Evolutionary conservation across 768 basidiomycete genomes (phyloP).

Genomic region (Inosperma sp.): DNA sequence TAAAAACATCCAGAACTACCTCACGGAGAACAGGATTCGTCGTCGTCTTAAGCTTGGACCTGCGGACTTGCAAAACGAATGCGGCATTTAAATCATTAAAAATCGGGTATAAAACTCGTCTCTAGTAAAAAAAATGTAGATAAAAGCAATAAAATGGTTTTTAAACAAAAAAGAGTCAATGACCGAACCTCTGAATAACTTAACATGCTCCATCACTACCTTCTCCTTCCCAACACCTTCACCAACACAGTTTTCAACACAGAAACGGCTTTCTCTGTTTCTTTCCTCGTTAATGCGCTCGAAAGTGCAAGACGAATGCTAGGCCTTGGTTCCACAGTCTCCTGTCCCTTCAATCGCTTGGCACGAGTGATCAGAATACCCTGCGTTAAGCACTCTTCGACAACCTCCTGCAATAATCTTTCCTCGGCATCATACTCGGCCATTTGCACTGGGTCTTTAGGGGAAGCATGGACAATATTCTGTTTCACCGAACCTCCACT

Average conservation of each 20-base stretch:
- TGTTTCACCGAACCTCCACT: slow-evolving; percentile 15
- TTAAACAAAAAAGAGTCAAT: not conserved
- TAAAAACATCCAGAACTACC: too few relatives aligned
- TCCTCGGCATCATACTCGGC: slow-evolving; percentile 71
- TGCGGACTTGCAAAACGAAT: too few relatives aligned
- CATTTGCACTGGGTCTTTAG: slow-evolving; percentile 45
- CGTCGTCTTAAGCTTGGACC: too few relatives aligned
- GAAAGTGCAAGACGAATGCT: slow-evolving; percentile 82
- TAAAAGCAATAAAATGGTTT: not conserved
- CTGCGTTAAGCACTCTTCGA: slow-evolving; percentile 77
- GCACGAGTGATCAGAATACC: slow-evolving; percentile 86
- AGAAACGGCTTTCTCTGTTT: slow-evolving; percentile 81
- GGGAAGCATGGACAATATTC: slow-evolving; percentile 34
- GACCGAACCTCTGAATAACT: not conserved
- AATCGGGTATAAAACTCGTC: too few relatives aligned
- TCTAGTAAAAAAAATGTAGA: not conserved
- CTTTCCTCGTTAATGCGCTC: slow-evolving; percentile 79
- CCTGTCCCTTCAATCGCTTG: slow-evolving; percentile 78
- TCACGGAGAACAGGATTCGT: too few relatives aligned
- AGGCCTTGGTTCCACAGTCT: slow-evolving; percentile 74
- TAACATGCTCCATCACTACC: too few relatives aligned
- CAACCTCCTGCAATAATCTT: slow-evolving; percentile 80
- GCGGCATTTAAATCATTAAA: too few relatives aligned
- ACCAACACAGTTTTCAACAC: slow-evolving; percentile 69
- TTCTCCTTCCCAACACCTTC: slow-evolving; percentile 65